Base-by-base conservation (phyloP, 2,329 filamentous ascomycete species). In the Exophiala oligosperma region DNA sequence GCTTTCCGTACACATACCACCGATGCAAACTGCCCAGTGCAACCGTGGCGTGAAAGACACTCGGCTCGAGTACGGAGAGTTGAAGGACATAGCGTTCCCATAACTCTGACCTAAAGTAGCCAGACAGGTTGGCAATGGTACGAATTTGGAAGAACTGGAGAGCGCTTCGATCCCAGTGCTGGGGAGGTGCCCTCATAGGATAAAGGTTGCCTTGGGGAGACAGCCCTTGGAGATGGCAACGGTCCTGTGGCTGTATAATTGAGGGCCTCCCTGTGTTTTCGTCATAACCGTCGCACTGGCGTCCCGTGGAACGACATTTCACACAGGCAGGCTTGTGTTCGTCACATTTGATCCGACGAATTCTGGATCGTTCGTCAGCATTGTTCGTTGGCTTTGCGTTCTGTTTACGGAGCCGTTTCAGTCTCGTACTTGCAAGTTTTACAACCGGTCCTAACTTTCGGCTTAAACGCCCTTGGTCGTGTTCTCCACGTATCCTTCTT, bases 291-390 rank as follows among this genome's bases (percentile, higher is more conserved):
- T 64, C 60, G 43, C 68, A 70, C 17, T 54, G 29, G 35, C 65
- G 54, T 37, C 64, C 62, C 1, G 66, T 62, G 11, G 57, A 57
- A 12, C 56, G 32, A 44, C 67, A 69, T 43, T 60, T 60, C n/a
- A 52, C 37, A 44, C 67, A 69, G 23, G 49, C 28, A 0, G 67
- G 67, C 28, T 46, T 52, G 12, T 60, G 49, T 49, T 69, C 65
- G 24, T 66, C 62, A 47, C 68, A 69, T 51, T 69, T 69, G 17
- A 69, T 50, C 17, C 24, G 43, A 47, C 43, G 43, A 24, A 47
- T 21, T 26, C 43, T 47, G 17, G 17, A 47, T 24, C 21, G 21
- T 23, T 43, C 28, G 40, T 43, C 40, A 43, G 40, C 21, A 4
- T 5, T 29, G 5, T 29, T 29, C 28, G 28, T 29, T 29, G 28